phyloP scores from a whole-genome alignment of 768 basidiomycete genomes.

The Termitomyces sp. region DNA sequence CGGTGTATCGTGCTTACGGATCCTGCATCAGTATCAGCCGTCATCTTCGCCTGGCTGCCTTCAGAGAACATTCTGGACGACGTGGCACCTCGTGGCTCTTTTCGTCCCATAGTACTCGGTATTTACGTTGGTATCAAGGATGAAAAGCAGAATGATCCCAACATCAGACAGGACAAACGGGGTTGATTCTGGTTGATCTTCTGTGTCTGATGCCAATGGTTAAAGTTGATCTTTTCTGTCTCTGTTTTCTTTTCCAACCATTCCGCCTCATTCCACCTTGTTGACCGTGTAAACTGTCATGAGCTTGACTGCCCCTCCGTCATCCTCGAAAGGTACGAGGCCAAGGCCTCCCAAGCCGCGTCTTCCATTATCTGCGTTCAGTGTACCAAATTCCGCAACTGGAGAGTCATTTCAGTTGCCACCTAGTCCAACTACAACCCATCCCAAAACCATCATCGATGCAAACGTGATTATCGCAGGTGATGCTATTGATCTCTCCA shows the following conservation, averaged over 20 bases:
- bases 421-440: constrained; percentile 60
- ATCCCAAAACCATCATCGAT: constrained; percentile 63
- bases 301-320: constrained; percentile 17
- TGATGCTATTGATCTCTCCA: constrained; percentile 33
- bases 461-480: constrained; percentile 50
- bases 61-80: background rate
- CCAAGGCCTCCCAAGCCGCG: constrained; percentile 59
- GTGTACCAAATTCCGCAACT: constrained; percentile 61
- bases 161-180: background rate
- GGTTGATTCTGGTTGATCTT: background rate
- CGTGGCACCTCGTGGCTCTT: background rate
- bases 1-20: constrained; percentile 24
- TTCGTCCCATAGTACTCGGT: background rate
- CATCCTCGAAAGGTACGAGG: constrained; percentile 37
- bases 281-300: background rate
- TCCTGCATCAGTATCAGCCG: background rate
- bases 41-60: constrained; percentile 1
- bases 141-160: background rate
- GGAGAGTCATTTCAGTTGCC: constrained; percentile 64
- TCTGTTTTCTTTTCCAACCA: background rate
- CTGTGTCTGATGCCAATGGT: background rate
- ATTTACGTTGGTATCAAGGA: too few relatives aligned
- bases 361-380: constrained; percentile 74
- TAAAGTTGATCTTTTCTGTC: background rate
- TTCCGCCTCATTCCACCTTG: background rate